Percentiles rank a stretch among this genome's conserved stretches.
phyloP scores from a whole-genome alignment of 768 basidiomycete genomes.

The Wakefieldia striispora region DNA sequence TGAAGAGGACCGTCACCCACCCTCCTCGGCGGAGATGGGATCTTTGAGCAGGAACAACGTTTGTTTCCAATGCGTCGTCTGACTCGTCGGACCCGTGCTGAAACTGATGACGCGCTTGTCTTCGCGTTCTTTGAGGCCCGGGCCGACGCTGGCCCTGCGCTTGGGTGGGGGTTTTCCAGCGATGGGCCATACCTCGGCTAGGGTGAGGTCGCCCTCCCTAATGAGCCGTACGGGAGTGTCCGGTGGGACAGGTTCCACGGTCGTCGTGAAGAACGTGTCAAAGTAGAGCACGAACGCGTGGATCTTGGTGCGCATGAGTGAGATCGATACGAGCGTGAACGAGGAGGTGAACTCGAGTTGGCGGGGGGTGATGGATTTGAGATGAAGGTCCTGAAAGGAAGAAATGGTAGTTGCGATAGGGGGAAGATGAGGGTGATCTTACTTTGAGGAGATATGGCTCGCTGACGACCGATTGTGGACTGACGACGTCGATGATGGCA shows the following conservation, averaged over 20 bases:
- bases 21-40: conserved; percentile 73
- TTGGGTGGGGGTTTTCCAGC: conserved; percentile 62
- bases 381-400: conserved; percentile 65
- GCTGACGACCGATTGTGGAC: conserved; percentile 62
- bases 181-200: conserved; percentile 82
- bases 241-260: conserved; percentile 52
- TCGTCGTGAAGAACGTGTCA: conserved; percentile 84
- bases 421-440: conserved; percentile 5
- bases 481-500: conserved; percentile 79
- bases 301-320: conserved; percentile 59
- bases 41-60: conserved; percentile 84
- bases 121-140: conserved; percentile 40
- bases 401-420: neutral
- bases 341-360: conserved; percentile 79
- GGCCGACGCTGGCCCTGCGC: conserved; percentile 57
- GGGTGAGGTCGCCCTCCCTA: conserved; percentile 53
- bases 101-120: conserved; percentile 58
- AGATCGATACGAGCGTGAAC: conserved; percentile 69
- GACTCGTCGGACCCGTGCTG: conserved; percentile 86
- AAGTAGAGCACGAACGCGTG: conserved; percentile 89
- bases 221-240: conserved; percentile 53
- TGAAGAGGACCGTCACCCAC: conserved; percentile 37
- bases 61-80: conserved; percentile 96
- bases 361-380: conserved; percentile 58
- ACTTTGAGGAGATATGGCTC: conserved; percentile 69